phyloP scores from a whole-genome alignment of 306 rosid species.

The Boehmeria nivea region DNA sequence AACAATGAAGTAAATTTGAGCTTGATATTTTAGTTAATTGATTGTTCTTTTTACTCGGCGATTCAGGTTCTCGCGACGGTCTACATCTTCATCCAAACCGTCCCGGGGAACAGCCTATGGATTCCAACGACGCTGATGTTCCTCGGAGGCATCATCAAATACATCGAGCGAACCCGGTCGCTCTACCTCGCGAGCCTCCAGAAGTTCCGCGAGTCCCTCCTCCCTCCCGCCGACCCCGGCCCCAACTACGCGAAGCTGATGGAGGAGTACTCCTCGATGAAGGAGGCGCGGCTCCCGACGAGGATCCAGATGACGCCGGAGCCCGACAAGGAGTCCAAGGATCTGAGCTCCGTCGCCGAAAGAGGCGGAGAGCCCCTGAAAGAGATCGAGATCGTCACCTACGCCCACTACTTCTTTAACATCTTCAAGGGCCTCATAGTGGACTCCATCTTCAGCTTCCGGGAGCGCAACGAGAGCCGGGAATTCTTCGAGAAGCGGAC shows the following conservation, averaged over 20 bases:
- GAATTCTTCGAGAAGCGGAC: neutral
- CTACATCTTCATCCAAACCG: slow-evolving; percentile 36
- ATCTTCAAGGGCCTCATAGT: slow-evolving; percentile 37
- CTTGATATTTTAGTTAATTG: too few relatives aligned
- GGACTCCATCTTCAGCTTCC: slow-evolving; percentile 38
- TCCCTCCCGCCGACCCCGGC: slow-evolving; percentile 30
- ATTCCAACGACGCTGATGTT: slow-evolving; percentile 31
- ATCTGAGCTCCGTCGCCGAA: neutral
- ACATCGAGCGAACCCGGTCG: slow-evolving; percentile 36
- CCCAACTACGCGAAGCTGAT: slow-evolving; percentile 49
- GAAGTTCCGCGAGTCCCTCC: slow-evolving; percentile 28
- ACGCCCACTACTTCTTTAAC: slow-evolving; percentile 20
- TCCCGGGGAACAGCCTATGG: slow-evolving; percentile 32
- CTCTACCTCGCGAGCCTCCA: slow-evolving; percentile 30
- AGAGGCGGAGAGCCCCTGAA: too few relatives aligned
- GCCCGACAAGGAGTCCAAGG: slow-evolving; percentile 1
- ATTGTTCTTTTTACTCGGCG: too few relatives aligned
- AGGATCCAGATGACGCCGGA: slow-evolving; percentile 13
- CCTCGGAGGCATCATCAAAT: slow-evolving; percentile 35
- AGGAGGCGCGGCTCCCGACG: slow-evolving; percentile 29
- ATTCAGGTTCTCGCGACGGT: slow-evolving; percentile 24
- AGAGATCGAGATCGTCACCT: slow-evolving; percentile 12
- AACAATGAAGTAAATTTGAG: too few relatives aligned
- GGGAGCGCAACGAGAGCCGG: slow-evolving; percentile 31
- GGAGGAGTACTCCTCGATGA: slow-evolving; percentile 31